Evolutionary conservation across 2,329 filamentous ascomycete genomes (phyloP), one percentile per base, ranked within the genome.

Genomic region (Pyrenochaeta sp.): DNA sequence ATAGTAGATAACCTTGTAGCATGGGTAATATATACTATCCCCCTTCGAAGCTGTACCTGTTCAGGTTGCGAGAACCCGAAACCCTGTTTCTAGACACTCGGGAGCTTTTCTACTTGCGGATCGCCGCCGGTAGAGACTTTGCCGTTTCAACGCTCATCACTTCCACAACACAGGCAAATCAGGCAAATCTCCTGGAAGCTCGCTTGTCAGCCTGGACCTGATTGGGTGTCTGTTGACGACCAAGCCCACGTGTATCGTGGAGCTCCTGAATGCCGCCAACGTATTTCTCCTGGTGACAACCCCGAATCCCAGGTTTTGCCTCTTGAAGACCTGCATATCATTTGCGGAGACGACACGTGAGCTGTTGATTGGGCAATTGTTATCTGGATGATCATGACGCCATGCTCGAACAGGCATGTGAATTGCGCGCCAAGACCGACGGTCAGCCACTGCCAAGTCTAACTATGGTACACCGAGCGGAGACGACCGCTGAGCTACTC

Each of bases 331-430:
- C 49, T 58, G 52, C 49, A 52, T 42, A 39, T 43, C 53, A 29
- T 31, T 46, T 46, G 49, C 54, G 33, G 30, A 42, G 14, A 41
- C 40, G 43, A 56, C 68, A 71, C 68, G 67, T 71, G 68, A 61
- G 48, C n/a, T 12, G 41, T 44, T 66, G 57, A 70, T 64, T 70
- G 67, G 68, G 18, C 51, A 48, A 29, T 51, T 58, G 60, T 61
- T 70, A 70, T 70, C 67, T 61, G 54, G 54, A 21, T 52, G 52
- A 39, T 39, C 35, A 41, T 32, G 31, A 44, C 48, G 46, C 45
- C 51, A 57, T 49, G 20, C 56, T 51, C 6, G 20, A 59, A 60
- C 29, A 68, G 66, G 67, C 56, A 71, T 65, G 66, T 70, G 51
- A 27, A 42, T 18, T 32, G 30, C 23, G 10, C 9, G 66, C 64